Evolutionary conservation across 257 asterid genomes (phyloP).

Genomic region (Plectranthus barbatus): DNA sequence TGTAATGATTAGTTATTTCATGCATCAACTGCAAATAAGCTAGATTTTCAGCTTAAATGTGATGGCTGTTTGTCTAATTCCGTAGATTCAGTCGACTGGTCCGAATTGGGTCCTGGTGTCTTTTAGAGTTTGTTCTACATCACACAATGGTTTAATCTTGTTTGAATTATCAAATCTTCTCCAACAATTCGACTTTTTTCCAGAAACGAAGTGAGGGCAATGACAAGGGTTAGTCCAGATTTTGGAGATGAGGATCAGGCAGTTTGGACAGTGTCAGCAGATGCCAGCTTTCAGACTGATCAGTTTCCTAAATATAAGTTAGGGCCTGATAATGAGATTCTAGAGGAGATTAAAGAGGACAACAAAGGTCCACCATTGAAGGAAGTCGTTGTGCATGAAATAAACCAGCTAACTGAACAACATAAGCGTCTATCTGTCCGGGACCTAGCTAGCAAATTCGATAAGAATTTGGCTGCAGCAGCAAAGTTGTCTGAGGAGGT

Average conservation of each 20-base stretch:
- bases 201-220: conserved; percentile 28
- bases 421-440: conserved; percentile 93
- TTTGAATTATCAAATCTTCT: not conserved
- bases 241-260: conserved; percentile 52
- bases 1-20: not conserved
- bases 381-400: conserved; percentile 72
- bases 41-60: not conserved
- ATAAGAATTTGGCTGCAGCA: conserved; percentile 93
- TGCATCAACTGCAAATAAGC: not conserved
- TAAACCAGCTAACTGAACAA: conserved; percentile 61
- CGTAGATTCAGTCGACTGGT: not conserved
- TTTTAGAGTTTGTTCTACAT: not conserved
- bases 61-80: not conserved
- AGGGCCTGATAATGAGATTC: conserved; percentile 75
- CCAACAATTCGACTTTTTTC: not conserved
- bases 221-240: conserved; percentile 93
- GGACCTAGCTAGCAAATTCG: conserved; percentile 90
- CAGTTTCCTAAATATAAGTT: conserved; percentile 80
- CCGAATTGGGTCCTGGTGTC: not conserved
- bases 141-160: not conserved
- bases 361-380: conserved; percentile 71
- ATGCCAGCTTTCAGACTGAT: conserved; percentile 58
- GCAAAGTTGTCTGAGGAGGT: conserved; percentile 93
- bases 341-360: conserved; percentile 71
- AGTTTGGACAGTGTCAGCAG: conserved; percentile 56